These are phyloP conservation scores for Neofusicoccum kwambonambiense DNA, from an alignment of 2,329 filamentous ascomycete species.

Conservation along the genomic window DNA sequence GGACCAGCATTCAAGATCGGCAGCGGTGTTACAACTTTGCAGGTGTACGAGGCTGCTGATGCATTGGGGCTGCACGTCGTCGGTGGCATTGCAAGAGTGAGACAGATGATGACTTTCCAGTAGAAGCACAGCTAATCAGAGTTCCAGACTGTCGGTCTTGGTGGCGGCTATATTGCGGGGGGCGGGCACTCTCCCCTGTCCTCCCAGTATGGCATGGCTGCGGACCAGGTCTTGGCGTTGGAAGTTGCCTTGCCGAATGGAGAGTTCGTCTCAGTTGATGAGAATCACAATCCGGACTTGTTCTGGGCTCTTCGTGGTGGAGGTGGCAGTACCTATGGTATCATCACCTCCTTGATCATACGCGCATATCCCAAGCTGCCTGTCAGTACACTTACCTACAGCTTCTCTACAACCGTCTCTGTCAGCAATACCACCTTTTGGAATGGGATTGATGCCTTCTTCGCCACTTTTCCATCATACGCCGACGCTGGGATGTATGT, in stretches of 20 bases:
- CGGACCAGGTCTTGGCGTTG: conserved; percentile 32
- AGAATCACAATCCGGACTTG: conserved; percentile 30
- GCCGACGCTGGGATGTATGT: neutral
- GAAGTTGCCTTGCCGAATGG: conserved; percentile 35
- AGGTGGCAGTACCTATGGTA: conserved; percentile 33
- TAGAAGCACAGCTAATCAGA: conserved; percentile 16
- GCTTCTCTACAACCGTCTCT: neutral
- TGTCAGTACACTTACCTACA: conserved; percentile 11
- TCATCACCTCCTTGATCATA: conserved; percentile 35
- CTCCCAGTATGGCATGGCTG: conserved; percentile 38
- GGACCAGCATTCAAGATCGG: conserved; percentile 31
- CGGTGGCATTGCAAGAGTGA: neutral
- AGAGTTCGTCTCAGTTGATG: conserved; percentile 26
- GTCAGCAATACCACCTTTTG: neutral
- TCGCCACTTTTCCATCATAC: neutral
- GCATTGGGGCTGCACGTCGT: conserved; percentile 49
- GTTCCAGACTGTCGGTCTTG: conserved; percentile 32
- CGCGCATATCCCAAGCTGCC: conserved; percentile 32
- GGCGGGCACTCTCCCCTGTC: conserved; percentile 27
- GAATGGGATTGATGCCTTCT: neutral
- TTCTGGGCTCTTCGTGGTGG: conserved; percentile 38
- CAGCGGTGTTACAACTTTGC: conserved; percentile 32
- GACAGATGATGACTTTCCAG: neutral
- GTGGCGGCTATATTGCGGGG: conserved; percentile 33
- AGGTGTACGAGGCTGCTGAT: conserved; percentile 26